Evolutionary conservation across 768 basidiomycete genomes (phyloP), one percentile per base, ranked within the genome.

Genomic region (Boletus subparvulus): DNA sequence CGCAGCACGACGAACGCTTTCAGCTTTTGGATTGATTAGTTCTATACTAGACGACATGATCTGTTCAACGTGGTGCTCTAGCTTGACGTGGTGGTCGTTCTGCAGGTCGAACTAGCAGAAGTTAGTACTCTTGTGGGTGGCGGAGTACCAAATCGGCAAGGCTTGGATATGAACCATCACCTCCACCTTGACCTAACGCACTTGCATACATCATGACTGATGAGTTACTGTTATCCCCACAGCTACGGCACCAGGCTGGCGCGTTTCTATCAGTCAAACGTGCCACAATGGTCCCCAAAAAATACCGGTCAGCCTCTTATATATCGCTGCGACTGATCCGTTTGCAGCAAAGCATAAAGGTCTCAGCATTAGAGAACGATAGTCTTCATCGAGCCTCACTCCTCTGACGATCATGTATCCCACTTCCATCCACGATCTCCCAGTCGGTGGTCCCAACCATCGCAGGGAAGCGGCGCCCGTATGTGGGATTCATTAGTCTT

Each of bases 11-110:
- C 92, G 78, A 40, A 98, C 86, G 71, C 90, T 93, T 81, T 97
- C 94, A 40, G 94, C 94, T 74, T 95, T 92, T 40, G 94, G 94
- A 69, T 98, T 98, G 74, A 98, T 92, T 66, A 95, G 88, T 78
- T 97, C 93, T 73, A 97, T 89, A 69, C 87, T 89, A 36, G 88
- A 87, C 48, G 82, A 78, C 84, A 85, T 86, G 70, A 72, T 63
- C 59, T 49, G 55, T 64, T 40, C 52, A 64, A 68, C 58, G 67
- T 66, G 61, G 52, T 56, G 60, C 9, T 48, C 56, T 50, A 58
- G 60, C 32, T 54, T 55, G 59, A 56, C 40, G 58, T 60, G 50
- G 56, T 61, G 60, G 60, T 56, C 30, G 46, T 52, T 49, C 56
- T 30, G 6, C 21, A 52, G 45, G 56, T 58, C 45, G 56, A 51